phyloP scores from a whole-genome alignment of 2,329 filamentous ascomycete species.

The Periglandula ipomoeae region DNA sequence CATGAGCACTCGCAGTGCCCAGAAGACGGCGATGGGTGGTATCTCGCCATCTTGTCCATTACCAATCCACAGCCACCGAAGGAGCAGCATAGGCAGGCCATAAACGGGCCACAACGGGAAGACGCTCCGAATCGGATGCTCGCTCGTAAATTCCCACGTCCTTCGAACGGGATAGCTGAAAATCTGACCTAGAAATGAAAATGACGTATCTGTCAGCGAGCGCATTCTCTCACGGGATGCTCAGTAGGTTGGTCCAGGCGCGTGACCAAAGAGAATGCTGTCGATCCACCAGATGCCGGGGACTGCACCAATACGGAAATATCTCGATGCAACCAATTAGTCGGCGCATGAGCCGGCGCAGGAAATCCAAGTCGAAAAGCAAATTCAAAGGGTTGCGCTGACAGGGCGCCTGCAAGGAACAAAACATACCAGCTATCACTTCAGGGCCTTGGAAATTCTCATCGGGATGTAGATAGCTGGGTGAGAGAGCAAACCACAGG shows the following conservation, averaged over 20 bases:
- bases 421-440: constrained; percentile 77
- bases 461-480: constrained; percentile 96
- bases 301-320: too few relatives aligned
- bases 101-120: constrained; percentile 96
- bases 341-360: not conserved
- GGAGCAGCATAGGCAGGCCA: constrained; percentile 82
- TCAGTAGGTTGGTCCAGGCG: not conserved
- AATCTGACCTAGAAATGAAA: constrained; percentile 59
- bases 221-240: not conserved
- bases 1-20: constrained; percentile 81
- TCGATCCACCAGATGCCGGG: not conserved
- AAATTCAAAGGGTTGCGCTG: not conserved
- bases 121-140: constrained; percentile 83
- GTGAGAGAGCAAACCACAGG: constrained; percentile 86
- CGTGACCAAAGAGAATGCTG: not conserved
- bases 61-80: constrained; percentile 89
- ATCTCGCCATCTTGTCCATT: constrained; percentile 68
- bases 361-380: not conserved
- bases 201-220: not conserved
- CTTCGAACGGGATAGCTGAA: constrained; percentile 83
- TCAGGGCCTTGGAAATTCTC: constrained; percentile 99
- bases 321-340: not conserved
- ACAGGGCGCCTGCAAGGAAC: not conserved
- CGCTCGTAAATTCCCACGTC: constrained; percentile 94
- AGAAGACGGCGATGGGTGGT: constrained; percentile 81